Conservation (phyloP, 2,329 filamentous ascomycete genomes). For the Coleophoma crateriformis region DNA sequence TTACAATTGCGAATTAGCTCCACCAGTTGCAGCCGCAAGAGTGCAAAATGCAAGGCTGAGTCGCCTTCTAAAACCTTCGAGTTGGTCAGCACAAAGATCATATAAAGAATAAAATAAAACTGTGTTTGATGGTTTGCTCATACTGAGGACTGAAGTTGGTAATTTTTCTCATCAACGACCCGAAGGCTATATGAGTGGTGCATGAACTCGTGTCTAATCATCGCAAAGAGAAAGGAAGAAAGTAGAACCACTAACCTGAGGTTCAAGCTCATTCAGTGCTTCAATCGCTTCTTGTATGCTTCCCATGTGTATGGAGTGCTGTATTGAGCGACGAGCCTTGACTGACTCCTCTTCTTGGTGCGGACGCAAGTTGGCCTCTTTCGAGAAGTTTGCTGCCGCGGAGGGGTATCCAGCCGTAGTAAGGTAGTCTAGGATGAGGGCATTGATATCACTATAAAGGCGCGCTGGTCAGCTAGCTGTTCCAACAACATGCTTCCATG, state of each 20-base stretch:
- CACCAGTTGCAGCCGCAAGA: conserved; percentile 86
- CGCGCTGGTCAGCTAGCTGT: conserved; percentile 2
- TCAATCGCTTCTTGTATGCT: conserved; percentile 83
- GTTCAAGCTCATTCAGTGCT: conserved; percentile 82
- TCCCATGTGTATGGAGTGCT: conserved; percentile 78
- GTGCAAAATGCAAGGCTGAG: conserved; percentile 77
- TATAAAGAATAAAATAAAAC: not conserved
- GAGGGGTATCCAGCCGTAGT: conserved; percentile 92
- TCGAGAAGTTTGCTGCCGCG: conserved; percentile 88
- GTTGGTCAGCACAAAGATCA: conserved; percentile 8
- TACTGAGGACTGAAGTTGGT: conserved; percentile 79
- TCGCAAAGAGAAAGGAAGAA: conserved; percentile 40
- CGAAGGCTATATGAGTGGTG: conserved; percentile 97
- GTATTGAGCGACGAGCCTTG: conserved; percentile 73
- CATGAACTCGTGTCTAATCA: conserved; percentile 99
- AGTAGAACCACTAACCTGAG: conserved; percentile 62
- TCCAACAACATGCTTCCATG: not conserved
- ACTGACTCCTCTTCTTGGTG: conserved; percentile 70
- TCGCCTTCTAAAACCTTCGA: conserved; percentile 80
- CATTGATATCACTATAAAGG: conserved; percentile 78
- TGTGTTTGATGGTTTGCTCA: conserved; percentile 48
- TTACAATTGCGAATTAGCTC: conserved; percentile 83
- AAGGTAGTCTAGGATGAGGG: conserved; percentile 92
- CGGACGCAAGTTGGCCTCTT: conserved; percentile 81
- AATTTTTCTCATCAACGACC: conserved; percentile 85